Conservation (phyloP, 2,329 filamentous ascomycete species). For the Calonectria leucothoes region DNA sequence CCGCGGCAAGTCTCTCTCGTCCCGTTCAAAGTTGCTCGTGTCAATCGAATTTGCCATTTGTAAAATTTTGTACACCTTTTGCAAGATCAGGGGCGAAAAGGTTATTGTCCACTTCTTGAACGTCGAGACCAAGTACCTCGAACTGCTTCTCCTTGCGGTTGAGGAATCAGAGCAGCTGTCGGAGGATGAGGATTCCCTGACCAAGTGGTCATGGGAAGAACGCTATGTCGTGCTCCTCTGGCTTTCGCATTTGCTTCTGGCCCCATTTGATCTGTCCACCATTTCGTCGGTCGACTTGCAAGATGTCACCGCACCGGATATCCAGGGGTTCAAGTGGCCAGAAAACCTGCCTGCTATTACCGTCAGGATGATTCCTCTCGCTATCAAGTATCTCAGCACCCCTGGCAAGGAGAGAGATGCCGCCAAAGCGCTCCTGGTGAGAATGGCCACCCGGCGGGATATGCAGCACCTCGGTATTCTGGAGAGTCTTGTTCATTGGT, state of each 20-base stretch:
- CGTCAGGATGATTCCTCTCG: constrained; percentile 76
- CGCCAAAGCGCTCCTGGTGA: constrained; percentile 84
- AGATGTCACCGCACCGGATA: constrained; percentile 54
- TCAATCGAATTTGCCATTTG: constrained; percentile 79
- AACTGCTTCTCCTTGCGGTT: constrained; percentile 80
- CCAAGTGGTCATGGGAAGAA: constrained; percentile 82
- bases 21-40: constrained; percentile 55
- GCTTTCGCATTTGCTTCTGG: constrained; percentile 84
- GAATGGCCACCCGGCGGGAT: constrained; percentile 84
- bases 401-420: constrained; percentile 91
- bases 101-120: constrained; percentile 91
- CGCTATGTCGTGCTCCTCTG: constrained; percentile 89
- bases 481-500: constrained; percentile 76
- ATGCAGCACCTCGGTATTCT: constrained; percentile 85
- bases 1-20: constrained; percentile 50
- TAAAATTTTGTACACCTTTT: constrained; percentile 86
- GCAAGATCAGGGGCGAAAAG: constrained; percentile 94
- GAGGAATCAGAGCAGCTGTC: constrained; percentile 65
- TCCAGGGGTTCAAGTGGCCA: constrained; percentile 67
- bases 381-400: constrained; percentile 76
- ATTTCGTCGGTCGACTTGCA: constrained; percentile 75
- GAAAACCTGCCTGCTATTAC: constrained; percentile 75
- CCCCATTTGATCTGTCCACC: constrained; percentile 89
- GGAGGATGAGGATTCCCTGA: constrained; percentile 25
- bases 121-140: constrained; percentile 88